Conservation (phyloP, 495 filamentous ascomycete genomes). For the Penicillium angulare region DNA sequence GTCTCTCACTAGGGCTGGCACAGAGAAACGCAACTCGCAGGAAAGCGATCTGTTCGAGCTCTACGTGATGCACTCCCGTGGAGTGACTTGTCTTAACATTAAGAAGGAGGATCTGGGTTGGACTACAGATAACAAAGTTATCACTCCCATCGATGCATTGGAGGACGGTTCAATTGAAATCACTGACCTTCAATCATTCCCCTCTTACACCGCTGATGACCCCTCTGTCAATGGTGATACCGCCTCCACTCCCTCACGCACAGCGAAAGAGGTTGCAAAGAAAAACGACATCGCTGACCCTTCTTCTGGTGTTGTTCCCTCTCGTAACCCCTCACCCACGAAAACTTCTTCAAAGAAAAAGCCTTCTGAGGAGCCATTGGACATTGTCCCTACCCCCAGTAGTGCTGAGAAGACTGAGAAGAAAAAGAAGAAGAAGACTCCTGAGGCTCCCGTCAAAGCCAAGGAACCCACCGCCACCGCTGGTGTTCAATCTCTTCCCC, state of each 20-base stretch:
- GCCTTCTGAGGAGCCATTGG: conserved; percentile 41
- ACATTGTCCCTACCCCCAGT: conserved; percentile 26
- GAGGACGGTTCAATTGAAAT: conserved; percentile 59
- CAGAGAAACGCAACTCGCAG: conserved; percentile 44
- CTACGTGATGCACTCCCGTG: conserved; percentile 95
- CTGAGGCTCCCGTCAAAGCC: conserved; percentile 30
- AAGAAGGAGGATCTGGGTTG: conserved; percentile 88
- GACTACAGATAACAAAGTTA: conserved; percentile 79
- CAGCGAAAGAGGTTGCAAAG: conserved; percentile 38
- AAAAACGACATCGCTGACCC: conserved; percentile 31
- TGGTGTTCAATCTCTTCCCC: conserved; percentile 7
- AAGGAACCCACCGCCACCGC: conserved; percentile 24
- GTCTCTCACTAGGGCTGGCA: conserved; percentile 49
- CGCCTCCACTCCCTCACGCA: conserved; percentile 33
- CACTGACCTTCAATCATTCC: conserved; percentile 47
- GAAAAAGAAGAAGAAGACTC: conserved; percentile 59
- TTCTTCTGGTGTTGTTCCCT: conserved; percentile 30
- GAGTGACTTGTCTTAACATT: conserved; percentile 81
- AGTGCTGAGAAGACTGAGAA: conserved; percentile 54
- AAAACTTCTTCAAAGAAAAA: conserved; percentile 44
- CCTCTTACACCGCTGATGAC: conserved; percentile 42
- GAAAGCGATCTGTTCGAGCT: conserved; percentile 79
- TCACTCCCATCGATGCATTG: conserved; percentile 67
- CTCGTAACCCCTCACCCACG: conserved; percentile 40
- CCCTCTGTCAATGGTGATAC: conserved; percentile 52